Base-by-base conservation (phyloP, 352 stramenopile species). In the Globisporangium solare region DNA sequence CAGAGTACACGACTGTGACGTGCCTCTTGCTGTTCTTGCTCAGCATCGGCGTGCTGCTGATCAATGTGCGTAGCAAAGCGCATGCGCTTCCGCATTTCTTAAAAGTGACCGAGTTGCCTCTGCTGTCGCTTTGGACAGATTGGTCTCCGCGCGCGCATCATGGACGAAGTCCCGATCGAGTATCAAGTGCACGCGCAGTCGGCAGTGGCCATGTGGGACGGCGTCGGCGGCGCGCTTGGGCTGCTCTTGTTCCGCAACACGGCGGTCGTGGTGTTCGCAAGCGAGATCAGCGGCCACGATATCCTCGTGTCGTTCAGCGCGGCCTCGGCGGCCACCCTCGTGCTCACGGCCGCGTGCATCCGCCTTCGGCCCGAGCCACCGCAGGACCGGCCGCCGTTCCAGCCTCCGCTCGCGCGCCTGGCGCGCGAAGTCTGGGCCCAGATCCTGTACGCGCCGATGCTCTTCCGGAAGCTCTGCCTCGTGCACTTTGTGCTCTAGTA, bases 101-200 rank as follows among this genome's bases (percentile, higher is more conserved):
- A n/a, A n/a, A n/a, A n/a, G n/a, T n/a, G n/a, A n/a, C n/a, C n/a
- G n/a, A n/a, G n/a, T n/a, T n/a, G n/a, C n/a, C n/a, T n/a, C n/a
- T n/a, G n/a, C n/a, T n/a, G n/a, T n/a, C n/a, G n/a, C n/a, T n/a
- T n/a, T n/a, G n/a, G n/a, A 17, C 32, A 91, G 82, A 84, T 92
- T 43, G 71, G 64, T 43, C 54, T 92, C 2, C 82, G 82, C 7
- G 74, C 79, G 11, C 82, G 82, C 8, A 68, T 92, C 40, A 89
- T 92, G 79, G 82, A 92, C 46, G 75, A 84, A 56, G 79, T 92
- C 12, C 73, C 76, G 8, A 73, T 87, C 21, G 77, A 88, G 60
- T 92, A 79, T 61, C 82, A 92, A 54, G 78, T 92, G 24, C 82
- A 92, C 49, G 82, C 82, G 7, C 82, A 92, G 51, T 74, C 79